phyloP scores from a whole-genome alignment of 352 stramenopile genomes.

The Phytophthora rubi region DNA sequence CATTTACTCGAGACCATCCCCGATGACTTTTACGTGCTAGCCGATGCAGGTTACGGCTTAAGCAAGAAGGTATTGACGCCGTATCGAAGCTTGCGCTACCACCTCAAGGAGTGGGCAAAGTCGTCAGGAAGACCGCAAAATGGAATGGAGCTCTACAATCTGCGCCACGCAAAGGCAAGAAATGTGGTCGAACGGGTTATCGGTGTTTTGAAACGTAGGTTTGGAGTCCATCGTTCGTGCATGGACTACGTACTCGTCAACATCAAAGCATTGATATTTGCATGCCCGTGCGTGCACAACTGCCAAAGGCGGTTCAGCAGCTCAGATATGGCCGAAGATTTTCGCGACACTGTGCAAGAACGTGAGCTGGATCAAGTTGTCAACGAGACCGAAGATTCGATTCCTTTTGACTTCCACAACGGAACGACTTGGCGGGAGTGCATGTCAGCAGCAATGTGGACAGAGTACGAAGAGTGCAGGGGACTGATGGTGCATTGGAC shows the following conservation, averaged over 20 bases:
- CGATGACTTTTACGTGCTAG: conserved; percentile 1
- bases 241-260: conserved; percentile 12
- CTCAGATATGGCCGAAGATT: conserved; percentile 3
- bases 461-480: conserved; percentile 1
- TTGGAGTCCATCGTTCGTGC: not conserved
- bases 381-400: not conserved
- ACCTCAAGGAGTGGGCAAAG: conserved; percentile 5
- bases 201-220: conserved; percentile 9
- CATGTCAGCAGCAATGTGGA: conserved; percentile 11
- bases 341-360: not conserved
- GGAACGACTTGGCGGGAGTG: conserved; percentile 11
- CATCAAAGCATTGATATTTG: conserved; percentile 12
- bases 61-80: conserved; percentile 11
- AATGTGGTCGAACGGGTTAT: conserved; percentile 18
- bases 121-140: not conserved
- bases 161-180: conserved; percentile 5
- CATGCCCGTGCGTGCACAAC: conserved; percentile 10
- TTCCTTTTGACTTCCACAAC: conserved; percentile 12
- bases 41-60: conserved; percentile 15
- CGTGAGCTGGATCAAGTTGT: not conserved
- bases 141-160: conserved; percentile 9
- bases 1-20: not conserved
- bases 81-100: conserved; percentile 11
- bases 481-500: not conserved
- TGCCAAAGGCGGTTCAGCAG: conserved; percentile 1